Evolutionary conservation across 2,329 filamentous ascomycete species (phyloP), one percentile per base, ranked within the genome.

Genomic region (Paecilomyces fulvus): DNA sequence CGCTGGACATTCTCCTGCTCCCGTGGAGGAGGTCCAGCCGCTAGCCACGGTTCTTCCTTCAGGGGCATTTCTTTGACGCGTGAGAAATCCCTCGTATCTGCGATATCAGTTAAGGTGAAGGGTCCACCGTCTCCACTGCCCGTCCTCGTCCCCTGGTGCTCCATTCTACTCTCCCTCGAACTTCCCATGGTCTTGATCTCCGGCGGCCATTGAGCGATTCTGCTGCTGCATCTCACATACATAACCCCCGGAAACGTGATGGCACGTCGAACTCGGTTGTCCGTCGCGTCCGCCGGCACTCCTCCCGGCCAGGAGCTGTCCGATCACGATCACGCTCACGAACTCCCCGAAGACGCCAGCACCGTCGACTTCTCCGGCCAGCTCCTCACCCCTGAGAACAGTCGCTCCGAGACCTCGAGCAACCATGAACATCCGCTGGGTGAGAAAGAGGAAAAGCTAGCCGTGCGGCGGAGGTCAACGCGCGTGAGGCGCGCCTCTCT

Each of bases 351-450:
- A 53, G 67, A 69, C 55, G 61, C 63, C 55, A 70, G 67, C 61
- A 65, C 60, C 51, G 64, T 72, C 37, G 70, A 73, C 52, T 65
- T 71, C 17, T 65, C 70, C 17, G 70, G 71, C 61, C 70, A 74
- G 58, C 66, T 74, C n/a, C 65, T 75, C 17, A 75, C 73, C 2
- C 73, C 73, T 54, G 73, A 74, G 55, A 73, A 73, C 46, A 75
- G 73, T 58, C 71, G 69, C 54, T 76, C 73, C n/a, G 73, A 75
- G 56, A 73, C 71, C 1, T 73, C 73, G 4, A 75, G 72, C 61
- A 71, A 70, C 60, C 70, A 70, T 61, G 69, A 71, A 57, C 67
- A 70, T 62, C 66, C 67, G 61, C 66, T 63, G 11, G 61, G 59
- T 28, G 69, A 43, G 8, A 17, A 17, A 4, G 37, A 73, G 50